These are phyloP conservation scores for Misopates orontium DNA, from an alignment of 257 asterid genomes.

Conservation along the genomic window DNA sequence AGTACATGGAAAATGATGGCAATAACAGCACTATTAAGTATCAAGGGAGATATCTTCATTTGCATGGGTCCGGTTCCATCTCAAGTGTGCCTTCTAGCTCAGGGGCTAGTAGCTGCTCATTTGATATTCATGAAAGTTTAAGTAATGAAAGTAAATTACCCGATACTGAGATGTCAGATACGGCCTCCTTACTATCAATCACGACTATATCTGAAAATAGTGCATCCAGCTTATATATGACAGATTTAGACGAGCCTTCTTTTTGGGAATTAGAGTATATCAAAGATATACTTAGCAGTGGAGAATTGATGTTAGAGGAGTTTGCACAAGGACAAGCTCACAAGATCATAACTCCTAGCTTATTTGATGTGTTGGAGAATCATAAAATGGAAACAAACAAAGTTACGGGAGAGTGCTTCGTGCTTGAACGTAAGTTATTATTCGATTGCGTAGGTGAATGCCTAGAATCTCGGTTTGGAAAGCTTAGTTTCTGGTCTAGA, in stretches of 20 bases:
- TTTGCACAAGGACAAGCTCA: slow-evolving; percentile 62
- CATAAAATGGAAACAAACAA: slow-evolving; percentile 40
- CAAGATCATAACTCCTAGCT: slow-evolving; percentile 50
- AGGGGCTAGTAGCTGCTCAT: slow-evolving; percentile 57
- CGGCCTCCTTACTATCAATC: slow-evolving; percentile 68
- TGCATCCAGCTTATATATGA: slow-evolving; percentile 34
- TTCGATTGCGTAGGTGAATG: slow-evolving; percentile 73
- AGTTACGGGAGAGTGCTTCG: slow-evolving; percentile 43
- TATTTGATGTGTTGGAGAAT: slow-evolving; percentile 63
- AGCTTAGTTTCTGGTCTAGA: slow-evolving; percentile 50
- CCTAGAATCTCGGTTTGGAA: no score
- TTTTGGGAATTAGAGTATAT: slow-evolving; percentile 70
- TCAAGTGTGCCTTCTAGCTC: slow-evolving; percentile 64
- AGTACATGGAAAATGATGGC: slow-evolving; percentile 38
- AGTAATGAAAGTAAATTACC: slow-evolving; percentile 49
- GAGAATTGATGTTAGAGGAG: slow-evolving; percentile 54
- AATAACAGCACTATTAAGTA: slow-evolving; percentile 30
- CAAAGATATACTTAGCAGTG: slow-evolving; percentile 41
- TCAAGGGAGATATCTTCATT: slow-evolving; percentile 40
- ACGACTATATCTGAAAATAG: slow-evolving; percentile 43
- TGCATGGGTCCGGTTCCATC: slow-evolving; percentile 43
- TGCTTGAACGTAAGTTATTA: slow-evolving; percentile 56
- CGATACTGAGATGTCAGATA: slow-evolving; percentile 68
- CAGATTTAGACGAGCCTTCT: slow-evolving; percentile 43
- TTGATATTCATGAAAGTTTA: slow-evolving; percentile 51